Conservation (phyloP, 2,329 filamentous ascomycete genomes). For the Alternaria dauci region DNA sequence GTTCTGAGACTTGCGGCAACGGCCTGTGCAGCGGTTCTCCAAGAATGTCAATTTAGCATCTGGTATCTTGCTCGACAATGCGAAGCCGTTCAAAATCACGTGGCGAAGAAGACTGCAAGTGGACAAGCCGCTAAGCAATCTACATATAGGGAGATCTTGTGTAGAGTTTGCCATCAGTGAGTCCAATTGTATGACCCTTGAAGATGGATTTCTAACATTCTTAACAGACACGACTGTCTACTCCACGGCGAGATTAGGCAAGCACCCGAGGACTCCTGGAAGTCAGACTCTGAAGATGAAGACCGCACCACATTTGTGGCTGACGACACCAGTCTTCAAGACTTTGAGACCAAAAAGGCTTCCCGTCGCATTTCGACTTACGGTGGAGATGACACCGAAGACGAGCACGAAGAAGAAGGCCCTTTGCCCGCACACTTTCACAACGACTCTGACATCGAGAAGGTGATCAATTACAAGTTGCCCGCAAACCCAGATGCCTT, state of each 20-base stretch:
- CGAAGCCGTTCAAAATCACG: conserved; percentile 18
- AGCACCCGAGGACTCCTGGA: conserved; percentile 22
- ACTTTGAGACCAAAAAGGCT: conserved; percentile 1
- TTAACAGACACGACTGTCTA: conserved; percentile 47
- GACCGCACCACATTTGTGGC: conserved; percentile 9
- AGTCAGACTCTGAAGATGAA: conserved; percentile 9
- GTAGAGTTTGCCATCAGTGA: conserved; percentile 47
- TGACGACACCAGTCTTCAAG: conserved; percentile 7
- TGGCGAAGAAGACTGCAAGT: conserved; percentile 11
- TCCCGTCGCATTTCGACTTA: background rate
- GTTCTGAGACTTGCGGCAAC: conserved; percentile 45
- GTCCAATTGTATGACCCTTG: conserved; percentile 5
- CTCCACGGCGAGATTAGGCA: conserved; percentile 55
- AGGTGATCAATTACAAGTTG: conserved; percentile 37
- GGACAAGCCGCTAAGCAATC: conserved; percentile 15
- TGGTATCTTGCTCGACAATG: conserved; percentile 53
- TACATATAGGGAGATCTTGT: conserved; percentile 32
- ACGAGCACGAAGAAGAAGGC: background rate
- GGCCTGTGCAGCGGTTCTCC: conserved; percentile 49
- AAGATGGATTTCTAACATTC: conserved; percentile 5
- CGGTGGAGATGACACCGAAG: background rate
- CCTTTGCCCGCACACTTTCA: conserved; percentile 21
- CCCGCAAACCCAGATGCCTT: conserved; percentile 26
- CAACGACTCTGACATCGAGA: conserved; percentile 33
- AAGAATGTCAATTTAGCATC: conserved; percentile 48